These are phyloP conservation scores for Ascochyta lentis DNA, from an alignment of 2,329 filamentous ascomycete genomes.

Conservation along the genomic window DNA sequence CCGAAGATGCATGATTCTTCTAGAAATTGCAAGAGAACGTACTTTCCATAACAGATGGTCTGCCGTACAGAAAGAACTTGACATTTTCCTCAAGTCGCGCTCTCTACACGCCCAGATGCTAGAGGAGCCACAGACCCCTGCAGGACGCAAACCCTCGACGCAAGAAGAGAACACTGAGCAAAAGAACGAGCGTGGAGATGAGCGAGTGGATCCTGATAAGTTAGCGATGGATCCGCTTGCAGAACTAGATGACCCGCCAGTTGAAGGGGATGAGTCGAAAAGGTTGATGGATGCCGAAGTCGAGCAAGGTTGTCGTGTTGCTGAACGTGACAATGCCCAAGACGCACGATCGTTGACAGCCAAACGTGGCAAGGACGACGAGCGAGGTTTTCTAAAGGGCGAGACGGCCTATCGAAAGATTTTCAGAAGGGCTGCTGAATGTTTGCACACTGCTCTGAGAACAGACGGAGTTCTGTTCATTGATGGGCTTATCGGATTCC, in stretches of 20 bases:
- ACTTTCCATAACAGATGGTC: constrained; percentile 11
- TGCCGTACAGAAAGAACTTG: constrained; percentile 7
- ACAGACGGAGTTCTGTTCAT: constrained; percentile 25
- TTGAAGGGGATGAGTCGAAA: not conserved
- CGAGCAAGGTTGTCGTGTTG: not conserved
- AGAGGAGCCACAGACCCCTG: not conserved
- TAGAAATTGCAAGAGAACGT: constrained; percentile 19
- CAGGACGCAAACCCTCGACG: not conserved
- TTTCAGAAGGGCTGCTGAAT: constrained; percentile 22
- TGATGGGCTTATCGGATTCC: constrained; percentile 24
- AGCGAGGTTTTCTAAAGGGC: not conserved
- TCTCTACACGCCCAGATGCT: not conserved
- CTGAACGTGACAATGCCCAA: not conserved
- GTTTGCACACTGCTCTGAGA: constrained; percentile 16
- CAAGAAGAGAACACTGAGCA: not conserved
- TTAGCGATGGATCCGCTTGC: not conserved
- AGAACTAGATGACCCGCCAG: not conserved
- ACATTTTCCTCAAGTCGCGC: constrained; percentile 5
- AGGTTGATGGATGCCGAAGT: not conserved
- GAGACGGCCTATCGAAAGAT: constrained; percentile 24
- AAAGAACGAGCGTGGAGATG: not conserved
- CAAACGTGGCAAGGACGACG: not conserved
- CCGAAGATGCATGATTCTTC: constrained; percentile 17
- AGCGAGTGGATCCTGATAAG: not conserved
- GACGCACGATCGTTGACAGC: not conserved